phyloP scores from a whole-genome alignment of 345 rosid species.

The Citrus mangshanensis region DNA sequence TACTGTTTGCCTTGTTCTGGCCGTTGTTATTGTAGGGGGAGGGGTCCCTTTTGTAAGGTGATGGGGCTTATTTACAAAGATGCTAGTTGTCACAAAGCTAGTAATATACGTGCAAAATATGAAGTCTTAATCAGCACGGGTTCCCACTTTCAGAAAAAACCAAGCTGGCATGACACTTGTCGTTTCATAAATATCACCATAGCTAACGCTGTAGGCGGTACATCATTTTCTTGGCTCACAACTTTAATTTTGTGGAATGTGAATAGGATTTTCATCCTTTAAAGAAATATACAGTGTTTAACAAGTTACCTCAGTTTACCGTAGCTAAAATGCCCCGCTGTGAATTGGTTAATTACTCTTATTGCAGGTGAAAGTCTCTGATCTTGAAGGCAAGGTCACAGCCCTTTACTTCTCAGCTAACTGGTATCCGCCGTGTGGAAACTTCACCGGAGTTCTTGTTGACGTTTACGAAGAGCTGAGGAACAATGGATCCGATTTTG shows the following conservation, averaged over 20 bases:
- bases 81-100: slow-evolving; percentile 9
- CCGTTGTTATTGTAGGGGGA: neutral
- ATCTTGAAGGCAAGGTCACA: slow-evolving; percentile 47
- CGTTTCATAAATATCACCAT: neutral
- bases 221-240: slow-evolving; percentile 13
- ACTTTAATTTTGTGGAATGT: neutral
- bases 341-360: neutral
- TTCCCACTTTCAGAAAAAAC: slow-evolving; percentile 20
- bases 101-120: neutral
- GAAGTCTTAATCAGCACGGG: slow-evolving; percentile 17
- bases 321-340: neutral
- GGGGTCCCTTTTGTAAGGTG: neutral
- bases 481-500: slow-evolving; percentile 36
- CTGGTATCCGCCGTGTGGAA: slow-evolving; percentile 51
- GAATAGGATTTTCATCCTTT: neutral
- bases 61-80: neutral
- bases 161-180: slow-evolving; percentile 13
- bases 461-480: slow-evolving; percentile 38
- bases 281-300: no score
- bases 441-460: slow-evolving; percentile 36
- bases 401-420: slow-evolving; percentile 69
- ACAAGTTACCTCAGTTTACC: neutral
- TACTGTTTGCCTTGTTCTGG: neutral
- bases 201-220: slow-evolving; percentile 12
- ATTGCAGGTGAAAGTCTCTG: slow-evolving; percentile 45